phyloP scores from a whole-genome alignment of 2,329 filamentous ascomycete species.

The Exophiala aquamarina region DNA sequence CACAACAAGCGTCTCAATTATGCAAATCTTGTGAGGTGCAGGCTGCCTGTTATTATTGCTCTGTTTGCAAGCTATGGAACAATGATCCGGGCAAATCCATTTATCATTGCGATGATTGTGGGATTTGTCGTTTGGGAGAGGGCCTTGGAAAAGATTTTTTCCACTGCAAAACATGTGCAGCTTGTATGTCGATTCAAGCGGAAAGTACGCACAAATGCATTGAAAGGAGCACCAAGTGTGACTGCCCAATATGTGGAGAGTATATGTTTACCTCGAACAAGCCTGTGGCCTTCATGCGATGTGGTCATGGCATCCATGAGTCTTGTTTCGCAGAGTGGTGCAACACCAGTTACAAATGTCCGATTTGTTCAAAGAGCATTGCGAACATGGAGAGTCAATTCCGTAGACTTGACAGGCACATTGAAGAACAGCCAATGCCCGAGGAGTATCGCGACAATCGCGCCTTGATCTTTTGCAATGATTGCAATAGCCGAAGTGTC shows the following conservation, averaged over 20 bases:
- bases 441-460: conserved; percentile 74
- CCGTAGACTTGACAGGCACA: conserved; percentile 82
- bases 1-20: conserved; percentile 76
- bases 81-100: conserved; percentile 87
- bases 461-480: conserved; percentile 88
- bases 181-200: conserved; percentile 88
- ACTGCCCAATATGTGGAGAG: conserved; percentile 95
- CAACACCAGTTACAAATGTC: conserved; percentile 89
- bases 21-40: conserved; percentile 75
- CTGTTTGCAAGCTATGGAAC: conserved; percentile 95
- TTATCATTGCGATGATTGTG: conserved; percentile 94
- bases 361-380: conserved; percentile 94
- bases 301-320: conserved; percentile 93
- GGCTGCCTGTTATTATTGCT: conserved; percentile 88
- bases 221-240: conserved; percentile 88
- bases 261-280: conserved; percentile 92
- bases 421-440: conserved; percentile 90
- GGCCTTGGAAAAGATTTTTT: conserved; percentile 96
- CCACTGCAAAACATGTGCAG: conserved; percentile 96
- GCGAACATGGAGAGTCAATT: conserved; percentile 97
- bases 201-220: conserved; percentile 88
- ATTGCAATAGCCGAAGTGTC: conserved; percentile 84
- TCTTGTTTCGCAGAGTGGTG: conserved; percentile 87
- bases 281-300: conserved; percentile 89
- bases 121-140: conserved; percentile 87